These are phyloP conservation scores for Warburgia ugandensis DNA, from an alignment of 164 flowering plant genomes.

Conservation along the genomic window DNA sequence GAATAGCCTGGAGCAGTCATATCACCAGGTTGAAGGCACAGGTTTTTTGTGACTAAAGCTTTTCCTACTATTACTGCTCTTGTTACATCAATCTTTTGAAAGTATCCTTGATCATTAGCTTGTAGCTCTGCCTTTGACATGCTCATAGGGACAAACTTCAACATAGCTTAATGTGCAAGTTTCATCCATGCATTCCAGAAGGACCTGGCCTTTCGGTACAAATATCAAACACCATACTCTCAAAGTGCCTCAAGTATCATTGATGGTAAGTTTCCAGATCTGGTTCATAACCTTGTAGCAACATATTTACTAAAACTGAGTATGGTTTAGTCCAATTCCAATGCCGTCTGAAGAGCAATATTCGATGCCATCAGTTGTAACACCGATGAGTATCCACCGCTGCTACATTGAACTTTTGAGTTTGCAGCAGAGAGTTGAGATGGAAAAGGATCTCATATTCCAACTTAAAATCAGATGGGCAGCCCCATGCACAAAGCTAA, in stretches of 20 bases:
- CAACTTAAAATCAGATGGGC: constrained; percentile 24
- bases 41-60: constrained; percentile 89
- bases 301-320: constrained; percentile 48
- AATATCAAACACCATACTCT: constrained; percentile 58
- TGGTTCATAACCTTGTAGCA: constrained; percentile 71
- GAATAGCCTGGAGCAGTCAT: constrained; percentile 82
- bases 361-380: constrained; percentile 41
- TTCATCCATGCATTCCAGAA: constrained; percentile 92
- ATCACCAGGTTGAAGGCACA: constrained; percentile 98
- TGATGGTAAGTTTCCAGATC: constrained; percentile 63
- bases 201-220: constrained; percentile 74
- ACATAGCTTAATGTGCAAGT: constrained; percentile 66
- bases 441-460: constrained; percentile 74
- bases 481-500: constrained; percentile 44
- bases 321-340: constrained; percentile 61
- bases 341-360: constrained; percentile 98
- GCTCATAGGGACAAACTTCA: constrained; percentile 62
- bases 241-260: constrained; percentile 71
- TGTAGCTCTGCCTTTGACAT: constrained; percentile 48
- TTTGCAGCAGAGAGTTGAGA: constrained; percentile 77
- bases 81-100: constrained; percentile 49
- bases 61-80: constrained; percentile 57
- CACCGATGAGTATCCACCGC: constrained; percentile 46
- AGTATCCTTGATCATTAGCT: constrained; percentile 27
- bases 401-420: constrained; percentile 55